Percentiles rank a stretch among this genome's conserved stretches.
phyloP scores from a whole-genome alignment of 768 basidiomycete species.

The Russula dissimulans region DNA sequence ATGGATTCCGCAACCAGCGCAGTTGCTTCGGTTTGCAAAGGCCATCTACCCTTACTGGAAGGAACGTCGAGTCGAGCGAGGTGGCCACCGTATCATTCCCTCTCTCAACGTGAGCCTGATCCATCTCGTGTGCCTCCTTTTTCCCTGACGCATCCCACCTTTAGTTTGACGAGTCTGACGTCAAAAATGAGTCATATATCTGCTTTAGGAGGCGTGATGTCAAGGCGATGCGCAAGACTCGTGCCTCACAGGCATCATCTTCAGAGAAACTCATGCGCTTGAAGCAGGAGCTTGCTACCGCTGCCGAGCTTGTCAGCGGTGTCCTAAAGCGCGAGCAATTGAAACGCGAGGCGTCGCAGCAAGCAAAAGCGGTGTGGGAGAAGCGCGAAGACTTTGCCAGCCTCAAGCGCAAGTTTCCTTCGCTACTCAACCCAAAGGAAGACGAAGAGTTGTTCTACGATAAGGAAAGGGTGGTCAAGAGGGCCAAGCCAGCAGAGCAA shows the following conservation, averaged over 20 bases:
- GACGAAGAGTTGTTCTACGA: slow-evolving; percentile 61
- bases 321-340: slow-evolving; percentile 63
- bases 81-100: slow-evolving; percentile 82
- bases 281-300: slow-evolving; percentile 61
- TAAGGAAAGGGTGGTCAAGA: slow-evolving; percentile 58
- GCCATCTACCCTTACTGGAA: slow-evolving; percentile 85
- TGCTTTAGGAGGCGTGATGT: slow-evolving; percentile 95
- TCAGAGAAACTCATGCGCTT: slow-evolving; percentile 84
- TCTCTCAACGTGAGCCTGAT: slow-evolving; percentile 62
- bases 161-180: slow-evolving; percentile 84
- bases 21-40: slow-evolving; percentile 61
- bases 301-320: slow-evolving; percentile 62
- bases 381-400: slow-evolving; percentile 65
- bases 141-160: not conserved
- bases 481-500: slow-evolving; percentile 33
- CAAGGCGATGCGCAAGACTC: slow-evolving; percentile 90
- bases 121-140: not conserved
- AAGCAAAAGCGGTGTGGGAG: slow-evolving; percentile 66
- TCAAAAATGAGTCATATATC: slow-evolving; percentile 86
- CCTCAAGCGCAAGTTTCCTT: slow-evolving; percentile 67
- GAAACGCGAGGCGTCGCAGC: slow-evolving; percentile 57
- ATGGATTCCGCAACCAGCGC: slow-evolving; percentile 55
- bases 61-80: slow-evolving; percentile 68
- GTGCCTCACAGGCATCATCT: slow-evolving; percentile 80
- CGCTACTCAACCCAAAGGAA: slow-evolving; percentile 52